A percentile compares a stretch with the other conserved stretches of the same genome.
These are phyloP conservation scores for Blepharisma stoltei DNA, from an alignment of 73 alveolate genomes.

Conservation along the genomic window DNA sequence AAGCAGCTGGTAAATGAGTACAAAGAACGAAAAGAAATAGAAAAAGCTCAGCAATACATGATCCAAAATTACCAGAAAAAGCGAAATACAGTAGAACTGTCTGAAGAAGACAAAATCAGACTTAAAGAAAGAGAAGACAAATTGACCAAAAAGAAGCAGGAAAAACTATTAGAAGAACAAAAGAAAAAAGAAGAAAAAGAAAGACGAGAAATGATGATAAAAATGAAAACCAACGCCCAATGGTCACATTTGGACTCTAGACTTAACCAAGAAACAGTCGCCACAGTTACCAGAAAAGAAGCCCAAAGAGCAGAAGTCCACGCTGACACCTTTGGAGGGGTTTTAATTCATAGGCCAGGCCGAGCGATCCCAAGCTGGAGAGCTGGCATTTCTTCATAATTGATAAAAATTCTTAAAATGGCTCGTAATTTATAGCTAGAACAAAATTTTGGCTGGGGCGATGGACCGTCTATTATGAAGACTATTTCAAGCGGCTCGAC, in stretches of 20 bases:
- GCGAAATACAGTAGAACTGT: not conserved
- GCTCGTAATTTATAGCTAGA: too few relatives aligned
- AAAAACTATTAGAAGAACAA: not conserved
- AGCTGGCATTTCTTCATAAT: constrained; percentile 14
- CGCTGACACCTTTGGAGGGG: constrained; percentile 28
- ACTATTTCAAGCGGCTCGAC: too few relatives aligned
- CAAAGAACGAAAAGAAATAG: constrained; percentile 22
- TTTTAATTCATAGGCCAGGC: constrained; percentile 21
- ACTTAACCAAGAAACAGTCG: constrained; percentile 19
- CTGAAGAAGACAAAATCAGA: constrained; percentile 27
- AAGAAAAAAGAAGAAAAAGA: not conserved
- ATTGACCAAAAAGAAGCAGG: not conserved
- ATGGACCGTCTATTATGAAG: too few relatives aligned
- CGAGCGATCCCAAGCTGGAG: constrained; percentile 32
- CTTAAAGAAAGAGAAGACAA: constrained; percentile 29
- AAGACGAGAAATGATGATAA: not conserved
- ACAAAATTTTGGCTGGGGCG: too few relatives aligned
- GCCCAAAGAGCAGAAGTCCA: not conserved
- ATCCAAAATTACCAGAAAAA: not conserved
- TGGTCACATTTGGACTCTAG: constrained; percentile 28
- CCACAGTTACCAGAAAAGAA: constrained; percentile 5
- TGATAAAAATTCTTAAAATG: not conserved
- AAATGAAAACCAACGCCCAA: not conserved
- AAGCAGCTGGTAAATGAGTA: constrained; percentile 8
- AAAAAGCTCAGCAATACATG: not conserved